Conservation (phyloP, 225 moss, liverwort and hornwort genomes). For the Lunularia cruciata region DNA sequence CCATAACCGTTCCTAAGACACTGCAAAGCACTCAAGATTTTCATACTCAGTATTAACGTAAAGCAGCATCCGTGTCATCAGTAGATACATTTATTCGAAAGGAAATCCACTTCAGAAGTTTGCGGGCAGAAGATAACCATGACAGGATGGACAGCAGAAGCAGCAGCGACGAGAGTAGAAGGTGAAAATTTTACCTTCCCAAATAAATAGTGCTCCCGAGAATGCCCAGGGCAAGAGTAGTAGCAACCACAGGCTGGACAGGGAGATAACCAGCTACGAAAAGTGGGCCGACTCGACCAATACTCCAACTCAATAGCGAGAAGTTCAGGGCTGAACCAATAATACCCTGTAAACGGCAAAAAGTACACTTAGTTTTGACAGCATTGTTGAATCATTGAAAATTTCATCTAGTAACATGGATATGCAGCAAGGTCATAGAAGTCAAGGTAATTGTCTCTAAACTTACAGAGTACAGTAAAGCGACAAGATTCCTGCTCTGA, state of each 20-base stretch:
- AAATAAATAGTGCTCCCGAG: slow-evolving; percentile 56
- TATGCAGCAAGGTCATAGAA: not conserved
- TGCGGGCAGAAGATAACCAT: not conserved
- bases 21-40: slow-evolving; percentile 29
- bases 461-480: slow-evolving; percentile 71
- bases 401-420: no score
- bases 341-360: slow-evolving; percentile 63
- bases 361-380: no score
- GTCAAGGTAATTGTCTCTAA: not conserved
- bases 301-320: slow-evolving; percentile 63
- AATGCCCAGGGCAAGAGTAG: slow-evolving; percentile 54
- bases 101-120: not conserved
- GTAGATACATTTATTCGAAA: not conserved
- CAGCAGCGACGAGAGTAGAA: not conserved
- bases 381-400: no score
- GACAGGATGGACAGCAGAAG: not conserved
- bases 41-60: not conserved
- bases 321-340: slow-evolving; percentile 71
- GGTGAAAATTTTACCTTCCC: slow-evolving; percentile 48
- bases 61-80: not conserved
- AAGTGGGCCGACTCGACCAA: slow-evolving; percentile 76
- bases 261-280: slow-evolving; percentile 79
- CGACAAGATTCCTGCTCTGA: slow-evolving; percentile 48
- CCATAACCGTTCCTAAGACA: slow-evolving; percentile 53
- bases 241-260: slow-evolving; percentile 54